Conservation (phyloP, 2,329 filamentous ascomycete genomes). For the Fusarium longipes region DNA sequence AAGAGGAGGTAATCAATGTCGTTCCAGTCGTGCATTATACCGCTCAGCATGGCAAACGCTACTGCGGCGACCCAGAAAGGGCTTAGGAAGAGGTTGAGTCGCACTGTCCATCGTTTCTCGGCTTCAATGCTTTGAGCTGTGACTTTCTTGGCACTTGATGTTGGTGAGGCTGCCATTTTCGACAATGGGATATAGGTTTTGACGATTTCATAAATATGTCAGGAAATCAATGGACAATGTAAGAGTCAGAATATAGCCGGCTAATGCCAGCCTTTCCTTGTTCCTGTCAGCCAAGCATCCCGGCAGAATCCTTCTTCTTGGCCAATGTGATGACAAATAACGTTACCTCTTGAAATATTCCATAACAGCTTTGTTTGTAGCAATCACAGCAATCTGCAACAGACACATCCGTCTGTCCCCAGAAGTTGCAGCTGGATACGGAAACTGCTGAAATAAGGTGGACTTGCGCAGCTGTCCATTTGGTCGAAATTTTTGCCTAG, state of each 20-base stretch:
- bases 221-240: neutral
- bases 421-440: too few species aligned
- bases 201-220: fast-evolving
- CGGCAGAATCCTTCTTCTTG: too few species aligned
- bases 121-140: neutral
- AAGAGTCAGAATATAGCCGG: neutral
- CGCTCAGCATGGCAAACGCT: conserved; percentile 9
- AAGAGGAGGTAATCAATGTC: conserved; percentile 10
- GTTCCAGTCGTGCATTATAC: neutral
- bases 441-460: neutral
- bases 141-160: neutral
- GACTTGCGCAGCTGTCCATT: neutral
- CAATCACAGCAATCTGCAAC: too few species aligned
- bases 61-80: conserved; percentile 5
- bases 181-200: neutral
- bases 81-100: neutral
- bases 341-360: too few species aligned
- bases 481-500: too few species aligned
- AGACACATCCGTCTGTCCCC: too few species aligned
- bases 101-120: conserved; percentile 2
- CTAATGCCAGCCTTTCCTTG: neutral
- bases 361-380: too few species aligned
- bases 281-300: neutral
- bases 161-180: neutral
- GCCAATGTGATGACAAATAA: too few species aligned